Evolutionary conservation across 1,284 basidiomycete genomes (phyloP).

Genomic region (Ceratobasidium sp.): DNA sequence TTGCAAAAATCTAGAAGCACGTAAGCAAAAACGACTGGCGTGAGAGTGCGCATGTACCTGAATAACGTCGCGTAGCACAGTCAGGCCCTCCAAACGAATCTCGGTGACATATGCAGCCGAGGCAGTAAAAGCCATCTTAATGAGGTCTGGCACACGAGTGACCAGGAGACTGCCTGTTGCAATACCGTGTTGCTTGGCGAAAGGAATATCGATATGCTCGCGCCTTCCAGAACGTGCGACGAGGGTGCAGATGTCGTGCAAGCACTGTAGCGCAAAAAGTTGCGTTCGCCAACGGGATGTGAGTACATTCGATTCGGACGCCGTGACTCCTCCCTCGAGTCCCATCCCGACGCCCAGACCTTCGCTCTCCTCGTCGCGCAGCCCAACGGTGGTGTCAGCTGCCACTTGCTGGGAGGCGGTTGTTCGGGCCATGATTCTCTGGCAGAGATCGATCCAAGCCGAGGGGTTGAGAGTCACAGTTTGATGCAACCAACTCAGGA

Average conservation of each 20-base stretch:
- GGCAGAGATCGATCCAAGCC: conserved; percentile 98
- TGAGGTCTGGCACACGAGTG: conserved; percentile 89
- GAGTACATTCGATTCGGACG: conserved; percentile 52
- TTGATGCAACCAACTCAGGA: conserved; percentile 95
- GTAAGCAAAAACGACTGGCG: neutral
- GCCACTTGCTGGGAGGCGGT: conserved; percentile 83
- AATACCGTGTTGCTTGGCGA: conserved; percentile 68
- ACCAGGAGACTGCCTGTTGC: conserved; percentile 71
- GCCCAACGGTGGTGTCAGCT: conserved; percentile 61
- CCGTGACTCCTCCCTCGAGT: conserved; percentile 61
- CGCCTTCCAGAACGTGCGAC: conserved; percentile 78
- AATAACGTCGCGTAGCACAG: conserved; percentile 92
- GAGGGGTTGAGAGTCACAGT: conserved; percentile 93
- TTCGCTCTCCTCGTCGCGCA: conserved; percentile 93
- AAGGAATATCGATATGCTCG: conserved; percentile 84
- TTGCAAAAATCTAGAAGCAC: conserved; percentile 78
- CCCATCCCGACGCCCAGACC: conserved; percentile 74
- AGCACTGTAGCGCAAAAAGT: conserved; percentile 91
- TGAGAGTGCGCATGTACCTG: conserved; percentile 63
- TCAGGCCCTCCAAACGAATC: conserved; percentile 92
- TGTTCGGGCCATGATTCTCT: conserved; percentile 93
- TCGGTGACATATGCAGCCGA: conserved; percentile 96
- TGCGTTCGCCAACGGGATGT: conserved; percentile 97
- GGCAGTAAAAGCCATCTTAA: conserved; percentile 98
- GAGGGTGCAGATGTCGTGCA: conserved; percentile 89